A percentile compares a stretch with the other conserved stretches of the same genome.
Conservation (phyloP, 768 basidiomycete species). For the Amanita exitialis region DNA sequence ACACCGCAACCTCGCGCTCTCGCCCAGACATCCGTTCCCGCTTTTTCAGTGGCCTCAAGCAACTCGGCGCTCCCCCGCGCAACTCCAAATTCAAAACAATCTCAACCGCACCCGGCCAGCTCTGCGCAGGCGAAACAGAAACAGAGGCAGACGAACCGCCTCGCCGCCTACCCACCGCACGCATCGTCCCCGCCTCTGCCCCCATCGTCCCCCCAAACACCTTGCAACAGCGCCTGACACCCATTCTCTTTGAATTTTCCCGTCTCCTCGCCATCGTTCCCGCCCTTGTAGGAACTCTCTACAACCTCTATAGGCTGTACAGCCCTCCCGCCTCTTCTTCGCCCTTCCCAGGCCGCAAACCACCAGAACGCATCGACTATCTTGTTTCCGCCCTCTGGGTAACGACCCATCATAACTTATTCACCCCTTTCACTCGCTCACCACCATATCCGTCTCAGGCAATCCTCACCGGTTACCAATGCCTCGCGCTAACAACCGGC, state of each 20-base stretch:
- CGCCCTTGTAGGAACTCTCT: constrained; percentile 53
- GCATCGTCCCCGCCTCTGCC: constrained; percentile 40
- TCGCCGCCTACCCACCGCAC: constrained; percentile 30
- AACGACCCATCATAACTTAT: constrained; percentile 12
- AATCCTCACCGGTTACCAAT: constrained; percentile 59
- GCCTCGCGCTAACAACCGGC: constrained; percentile 79
- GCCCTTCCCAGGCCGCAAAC: constrained; percentile 27
- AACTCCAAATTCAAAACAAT: not conserved
- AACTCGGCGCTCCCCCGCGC: not conserved
- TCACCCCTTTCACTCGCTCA: constrained; percentile 24
- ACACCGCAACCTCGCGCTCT: not conserved
- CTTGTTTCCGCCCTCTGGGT: constrained; percentile 68
- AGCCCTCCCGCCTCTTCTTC: constrained; percentile 23
- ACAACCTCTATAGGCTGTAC: constrained; percentile 47
- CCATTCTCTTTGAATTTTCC: constrained; percentile 54
- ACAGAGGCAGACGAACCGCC: constrained; percentile 69
- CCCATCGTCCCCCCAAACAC: constrained; percentile 46
- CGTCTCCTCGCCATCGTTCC: constrained; percentile 67
- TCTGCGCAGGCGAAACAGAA: constrained; percentile 51
- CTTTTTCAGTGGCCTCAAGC: not conserved
- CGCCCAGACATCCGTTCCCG: not conserved
- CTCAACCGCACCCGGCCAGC: not conserved
- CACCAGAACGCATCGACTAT: constrained; percentile 54
- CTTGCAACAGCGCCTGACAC: constrained; percentile 37
- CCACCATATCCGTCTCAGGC: constrained; percentile 57